phyloP scores from a whole-genome alignment of 805 yeast species.

The Candida schatavii region DNA sequence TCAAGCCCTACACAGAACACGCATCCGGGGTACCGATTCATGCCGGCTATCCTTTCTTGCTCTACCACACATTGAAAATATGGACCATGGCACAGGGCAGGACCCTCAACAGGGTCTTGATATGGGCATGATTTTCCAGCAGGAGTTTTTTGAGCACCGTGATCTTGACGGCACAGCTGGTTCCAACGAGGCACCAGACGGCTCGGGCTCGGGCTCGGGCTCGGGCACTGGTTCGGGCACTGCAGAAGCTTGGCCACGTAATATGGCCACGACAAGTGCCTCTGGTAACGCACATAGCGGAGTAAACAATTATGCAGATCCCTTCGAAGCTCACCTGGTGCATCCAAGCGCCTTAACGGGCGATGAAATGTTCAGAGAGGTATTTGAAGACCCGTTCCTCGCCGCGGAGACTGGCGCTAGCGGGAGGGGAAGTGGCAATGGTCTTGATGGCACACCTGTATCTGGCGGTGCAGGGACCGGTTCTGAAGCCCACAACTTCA shows the following conservation, averaged over 20 bases:
- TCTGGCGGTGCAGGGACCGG: not conserved
- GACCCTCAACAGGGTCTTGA: not conserved
- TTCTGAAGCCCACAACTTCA: not conserved
- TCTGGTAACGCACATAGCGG: not conserved
- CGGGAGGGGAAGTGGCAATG: not conserved
- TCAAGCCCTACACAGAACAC: too few relatives aligned
- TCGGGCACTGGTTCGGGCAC: not conserved
- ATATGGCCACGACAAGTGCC: too few relatives aligned
- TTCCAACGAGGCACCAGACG: not conserved
- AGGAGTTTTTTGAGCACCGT: too few relatives aligned
- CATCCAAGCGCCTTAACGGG: not conserved
- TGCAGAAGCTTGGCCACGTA: not conserved
- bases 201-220: not conserved
- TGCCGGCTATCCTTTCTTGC: too few relatives aligned
- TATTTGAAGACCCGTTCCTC: constrained; percentile 1
- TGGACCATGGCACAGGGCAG: not conserved
- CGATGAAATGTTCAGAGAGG: not conserved
- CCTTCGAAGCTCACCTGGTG: not conserved
- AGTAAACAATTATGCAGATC: not conserved
- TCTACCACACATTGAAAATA: too few relatives aligned
- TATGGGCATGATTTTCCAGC: not conserved
- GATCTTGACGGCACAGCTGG: not conserved
- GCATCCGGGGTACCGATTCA: too few relatives aligned
- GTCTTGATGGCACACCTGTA: not conserved
- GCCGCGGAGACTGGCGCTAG: not conserved